Conservation (phyloP, 2,329 filamentous ascomycete genomes). For the Epichloe gansuensis region DNA sequence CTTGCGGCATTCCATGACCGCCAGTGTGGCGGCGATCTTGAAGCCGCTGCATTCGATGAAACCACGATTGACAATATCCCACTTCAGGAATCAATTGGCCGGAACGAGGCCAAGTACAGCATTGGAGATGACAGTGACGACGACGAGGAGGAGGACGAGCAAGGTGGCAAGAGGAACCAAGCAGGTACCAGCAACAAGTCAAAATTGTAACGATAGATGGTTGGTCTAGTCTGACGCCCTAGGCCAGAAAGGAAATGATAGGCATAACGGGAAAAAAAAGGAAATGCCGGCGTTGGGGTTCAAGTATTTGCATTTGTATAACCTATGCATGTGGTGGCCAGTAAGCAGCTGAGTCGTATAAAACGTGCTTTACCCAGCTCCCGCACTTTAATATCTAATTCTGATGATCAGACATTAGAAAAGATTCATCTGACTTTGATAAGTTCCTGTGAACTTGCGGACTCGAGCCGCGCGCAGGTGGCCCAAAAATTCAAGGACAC, state of each 20-base stretch:
- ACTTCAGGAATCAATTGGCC: conserved; percentile 30
- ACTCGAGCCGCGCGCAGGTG: no score
- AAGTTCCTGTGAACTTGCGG: no score
- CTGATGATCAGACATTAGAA: no score
- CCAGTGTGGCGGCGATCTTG: conserved; percentile 38
- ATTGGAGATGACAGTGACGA: conserved; percentile 46
- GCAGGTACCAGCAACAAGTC: background rate
- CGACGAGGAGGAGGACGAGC: conserved; percentile 17
- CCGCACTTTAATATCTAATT: background rate
- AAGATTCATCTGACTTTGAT: no score
- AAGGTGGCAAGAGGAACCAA: conserved; percentile 2
- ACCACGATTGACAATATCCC: conserved; percentile 51
- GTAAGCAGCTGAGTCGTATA: background rate
- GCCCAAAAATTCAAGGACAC: background rate
- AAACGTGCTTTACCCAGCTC: background rate
- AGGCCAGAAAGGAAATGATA: background rate
- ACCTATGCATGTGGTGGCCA: background rate
- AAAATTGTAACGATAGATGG: background rate
- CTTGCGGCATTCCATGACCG: conserved; percentile 37
- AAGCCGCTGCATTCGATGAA: conserved; percentile 54
- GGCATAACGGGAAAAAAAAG: background rate
- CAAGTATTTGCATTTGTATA: background rate
- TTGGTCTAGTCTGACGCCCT: background rate
- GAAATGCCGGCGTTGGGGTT: conserved; percentile 1
- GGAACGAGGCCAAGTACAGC: conserved; percentile 37